Conservation (phyloP, 306 rosid genomes). For the Acacia acuminata region DNA sequence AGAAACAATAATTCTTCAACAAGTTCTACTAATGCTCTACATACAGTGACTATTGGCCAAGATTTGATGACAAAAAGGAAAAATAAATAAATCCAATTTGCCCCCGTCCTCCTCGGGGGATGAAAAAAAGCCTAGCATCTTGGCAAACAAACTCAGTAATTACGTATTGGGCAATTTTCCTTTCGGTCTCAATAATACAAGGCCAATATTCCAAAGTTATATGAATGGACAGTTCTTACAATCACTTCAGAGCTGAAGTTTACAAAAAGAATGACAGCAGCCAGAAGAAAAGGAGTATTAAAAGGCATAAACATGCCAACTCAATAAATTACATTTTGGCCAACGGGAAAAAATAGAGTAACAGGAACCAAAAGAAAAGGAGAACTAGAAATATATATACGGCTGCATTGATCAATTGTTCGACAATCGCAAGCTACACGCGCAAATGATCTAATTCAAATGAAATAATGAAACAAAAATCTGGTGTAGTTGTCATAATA, state of each 20-base stretch:
- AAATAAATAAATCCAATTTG: background rate
- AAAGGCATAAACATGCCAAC: background rate
- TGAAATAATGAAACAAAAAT: slow-evolving; percentile 27
- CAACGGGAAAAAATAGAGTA: background rate
- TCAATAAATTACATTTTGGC: background rate
- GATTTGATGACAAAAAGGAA: background rate
- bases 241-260: background rate
- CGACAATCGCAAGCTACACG: background rate
- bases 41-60: background rate
- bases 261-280: background rate
- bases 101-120: background rate
- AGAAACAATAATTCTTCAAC: slow-evolving; percentile 22
- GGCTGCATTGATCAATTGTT: background rate
- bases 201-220: background rate
- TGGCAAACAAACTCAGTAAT: slow-evolving; percentile 1
- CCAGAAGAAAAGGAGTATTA: background rate
- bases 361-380: background rate
- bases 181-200: background rate
- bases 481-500: slow-evolving; percentile 23
- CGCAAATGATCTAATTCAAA: slow-evolving; percentile 28
- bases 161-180: slow-evolving; percentile 5
- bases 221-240: slow-evolving; percentile 21
- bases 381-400: background rate
- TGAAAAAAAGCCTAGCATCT: background rate
- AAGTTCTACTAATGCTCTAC: background rate